A percentile compares a stretch with the other conserved stretches of the same genome.
Evolutionary conservation across 192 early-diverging fungal genomes (phyloP).

Genomic region (Entrophospora sp.): DNA sequence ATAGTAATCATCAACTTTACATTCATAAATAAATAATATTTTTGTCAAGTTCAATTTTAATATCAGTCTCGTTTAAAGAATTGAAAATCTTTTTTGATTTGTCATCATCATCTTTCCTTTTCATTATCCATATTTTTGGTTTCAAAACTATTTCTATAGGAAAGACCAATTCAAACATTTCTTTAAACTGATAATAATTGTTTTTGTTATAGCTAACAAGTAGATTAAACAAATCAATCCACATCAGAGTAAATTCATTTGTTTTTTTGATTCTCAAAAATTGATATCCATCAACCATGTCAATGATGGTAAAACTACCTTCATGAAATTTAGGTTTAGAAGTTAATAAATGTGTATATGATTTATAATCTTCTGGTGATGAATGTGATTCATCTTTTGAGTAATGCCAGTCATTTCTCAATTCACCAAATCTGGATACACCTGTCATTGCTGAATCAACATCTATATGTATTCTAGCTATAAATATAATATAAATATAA

Average conservation of each 20-base stretch:
- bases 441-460: conserved; percentile 73
- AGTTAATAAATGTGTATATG: conserved; percentile 49
- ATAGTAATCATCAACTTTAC: too few species aligned
- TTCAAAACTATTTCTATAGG: conserved; percentile 21
- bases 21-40: too few species aligned
- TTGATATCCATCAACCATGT: conserved; percentile 37
- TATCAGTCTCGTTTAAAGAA: too few species aligned
- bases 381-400: conserved; percentile 57
- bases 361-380: conserved; percentile 30
- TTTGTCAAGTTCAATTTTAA: too few species aligned
- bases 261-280: conserved; percentile 13
- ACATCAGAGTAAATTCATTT: background rate
- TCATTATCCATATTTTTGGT: conserved; percentile 26
- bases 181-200: background rate
- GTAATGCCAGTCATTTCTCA: conserved; percentile 49
- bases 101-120: too few species aligned
- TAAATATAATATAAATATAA: background rate
- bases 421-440: conserved; percentile 66
- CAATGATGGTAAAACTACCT: conserved; percentile 27
- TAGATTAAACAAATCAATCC: background rate
- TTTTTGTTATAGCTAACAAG: background rate
- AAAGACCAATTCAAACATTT: background rate
- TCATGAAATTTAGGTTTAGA: conserved; percentile 30
- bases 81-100: too few species aligned
- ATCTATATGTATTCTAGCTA: conserved; percentile 60